A percentile compares a stretch with the other conserved stretches of the same genome.
phyloP scores from a whole-genome alignment of 2,329 filamentous ascomycete genomes.

The Claviceps maximensis region DNA sequence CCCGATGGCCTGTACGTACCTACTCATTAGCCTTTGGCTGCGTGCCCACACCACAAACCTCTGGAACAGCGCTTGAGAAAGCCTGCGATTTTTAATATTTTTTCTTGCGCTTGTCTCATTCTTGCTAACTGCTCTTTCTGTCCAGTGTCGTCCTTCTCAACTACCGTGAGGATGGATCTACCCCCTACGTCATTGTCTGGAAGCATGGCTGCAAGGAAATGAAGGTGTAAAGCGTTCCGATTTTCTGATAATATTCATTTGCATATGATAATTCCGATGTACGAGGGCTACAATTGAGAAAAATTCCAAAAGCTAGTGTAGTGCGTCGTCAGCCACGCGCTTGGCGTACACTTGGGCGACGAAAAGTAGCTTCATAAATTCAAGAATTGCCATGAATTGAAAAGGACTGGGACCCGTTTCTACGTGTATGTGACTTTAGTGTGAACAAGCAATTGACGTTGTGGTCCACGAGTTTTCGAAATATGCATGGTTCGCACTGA shows the following conservation, averaged over 20 bases:
- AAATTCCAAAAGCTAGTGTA: slow-evolving; percentile 1
- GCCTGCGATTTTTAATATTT: not conserved
- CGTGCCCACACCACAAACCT: not conserved
- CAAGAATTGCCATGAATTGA: slow-evolving; percentile 1
- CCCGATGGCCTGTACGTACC: slow-evolving; percentile 76
- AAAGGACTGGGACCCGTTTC: not conserved
- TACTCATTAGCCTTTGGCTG: too few relatives aligned
- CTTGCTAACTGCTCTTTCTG: slow-evolving; percentile 3
- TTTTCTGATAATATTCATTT: not conserved
- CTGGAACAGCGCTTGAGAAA: not conserved
- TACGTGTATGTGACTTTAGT: not conserved
- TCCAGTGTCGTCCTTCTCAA: slow-evolving; percentile 77
- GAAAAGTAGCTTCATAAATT: slow-evolving; percentile 6
- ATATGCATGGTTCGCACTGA: too few relatives aligned
- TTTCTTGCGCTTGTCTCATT: not conserved
- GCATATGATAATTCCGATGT: slow-evolving; percentile 3
- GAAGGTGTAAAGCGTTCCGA: slow-evolving; percentile 62
- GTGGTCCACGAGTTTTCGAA: too few relatives aligned
- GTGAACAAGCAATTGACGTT: too few relatives aligned
- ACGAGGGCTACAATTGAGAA: slow-evolving; percentile 5
- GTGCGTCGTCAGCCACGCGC: slow-evolving; percentile 1
- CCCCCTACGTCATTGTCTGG: slow-evolving; percentile 83
- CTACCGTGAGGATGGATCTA: slow-evolving; percentile 93
- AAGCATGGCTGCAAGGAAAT: slow-evolving; percentile 81
- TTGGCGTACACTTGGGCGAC: slow-evolving; percentile 7